Percentiles rank a stretch among this genome's conserved stretches.
Conservation (phyloP, 2,329 filamentous ascomycete species). For the Spiromastix sp. region DNA sequence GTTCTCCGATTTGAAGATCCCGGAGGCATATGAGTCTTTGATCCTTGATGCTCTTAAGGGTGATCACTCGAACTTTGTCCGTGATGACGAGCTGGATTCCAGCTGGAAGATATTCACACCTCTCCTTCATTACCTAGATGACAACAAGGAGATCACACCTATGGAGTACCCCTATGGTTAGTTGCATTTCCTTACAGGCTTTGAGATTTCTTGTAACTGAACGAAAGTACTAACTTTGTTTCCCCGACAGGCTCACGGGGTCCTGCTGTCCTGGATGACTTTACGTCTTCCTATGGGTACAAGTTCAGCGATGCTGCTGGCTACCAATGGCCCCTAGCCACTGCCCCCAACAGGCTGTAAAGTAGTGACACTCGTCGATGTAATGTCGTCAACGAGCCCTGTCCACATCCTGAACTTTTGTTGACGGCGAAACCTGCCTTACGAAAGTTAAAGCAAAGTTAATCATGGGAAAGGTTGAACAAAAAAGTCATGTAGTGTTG, state of each 20-base stretch:
- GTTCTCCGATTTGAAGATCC: slow-evolving; percentile 98
- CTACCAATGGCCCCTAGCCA: slow-evolving; percentile 86
- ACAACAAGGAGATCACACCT: slow-evolving; percentile 98
- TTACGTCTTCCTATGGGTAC: slow-evolving; percentile 96
- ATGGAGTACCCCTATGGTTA: slow-evolving; percentile 99
- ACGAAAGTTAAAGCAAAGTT: too few species aligned
- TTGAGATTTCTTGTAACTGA: background rate
- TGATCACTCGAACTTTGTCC: slow-evolving; percentile 98
- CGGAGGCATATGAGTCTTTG: slow-evolving; percentile 95
- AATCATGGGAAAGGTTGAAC: too few species aligned
- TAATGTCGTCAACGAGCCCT: too few species aligned
- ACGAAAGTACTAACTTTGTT: background rate
- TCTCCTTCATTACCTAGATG: slow-evolving; percentile 92
- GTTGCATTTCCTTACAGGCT: slow-evolving; percentile 22
- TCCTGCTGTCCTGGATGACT: slow-evolving; percentile 92
- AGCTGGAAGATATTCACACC: slow-evolving; percentile 99
- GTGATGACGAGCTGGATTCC: slow-evolving; percentile 91
- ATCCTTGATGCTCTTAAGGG: slow-evolving; percentile 97
- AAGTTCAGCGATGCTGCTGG: slow-evolving; percentile 96
- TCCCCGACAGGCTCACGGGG: slow-evolving; percentile 70
- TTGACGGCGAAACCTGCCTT: too few species aligned
- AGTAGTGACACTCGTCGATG: too few species aligned
- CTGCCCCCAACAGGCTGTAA: slow-evolving; percentile 73
- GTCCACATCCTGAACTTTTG: too few species aligned
- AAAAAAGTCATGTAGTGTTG: too few species aligned